Conservation (phyloP, 1,139 yeast genomes). For the Taphrina pruni region DNA sequence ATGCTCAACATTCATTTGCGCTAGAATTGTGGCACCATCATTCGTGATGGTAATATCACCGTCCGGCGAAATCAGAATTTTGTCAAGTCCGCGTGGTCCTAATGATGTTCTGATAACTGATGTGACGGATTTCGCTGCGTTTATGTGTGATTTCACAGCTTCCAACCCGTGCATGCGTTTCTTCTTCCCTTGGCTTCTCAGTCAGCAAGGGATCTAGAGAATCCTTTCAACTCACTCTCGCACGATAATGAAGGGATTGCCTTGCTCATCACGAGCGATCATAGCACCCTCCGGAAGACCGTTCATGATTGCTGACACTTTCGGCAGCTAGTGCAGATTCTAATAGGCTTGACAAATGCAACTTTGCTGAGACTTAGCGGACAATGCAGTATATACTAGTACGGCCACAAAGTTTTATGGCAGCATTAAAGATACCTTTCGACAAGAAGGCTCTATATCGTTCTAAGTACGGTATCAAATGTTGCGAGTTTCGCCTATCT, state of each 20-base stretch:
- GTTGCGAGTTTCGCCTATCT: no score
- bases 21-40: conserved; percentile 95
- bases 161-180: conserved; percentile 88
- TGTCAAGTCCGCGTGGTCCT: conserved; percentile 96
- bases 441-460: no score
- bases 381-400: no score
- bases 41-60: conserved; percentile 98
- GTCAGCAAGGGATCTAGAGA: not conserved
- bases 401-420: no score
- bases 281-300: conserved; percentile 39
- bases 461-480: no score
- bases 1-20: conserved; percentile 94
- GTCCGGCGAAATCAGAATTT: conserved; percentile 88
- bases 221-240: conserved; percentile 60
- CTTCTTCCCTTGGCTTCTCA: conserved; percentile 75
- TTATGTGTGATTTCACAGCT: conserved; percentile 85
- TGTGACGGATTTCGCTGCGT: conserved; percentile 95
- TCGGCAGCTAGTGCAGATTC: not conserved
- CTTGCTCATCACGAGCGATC: conserved; percentile 77
- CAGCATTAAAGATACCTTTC: no score
- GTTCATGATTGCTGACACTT: conserved; percentile 18
- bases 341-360: no score
- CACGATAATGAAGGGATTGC: conserved; percentile 96
- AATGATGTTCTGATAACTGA: conserved; percentile 88
- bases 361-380: no score